A percentile compares a stretch with the other conserved stretches of the same genome.
Conservation (phyloP, 352 stramenopile genomes). For the Globisporangium yorkense region DNA sequence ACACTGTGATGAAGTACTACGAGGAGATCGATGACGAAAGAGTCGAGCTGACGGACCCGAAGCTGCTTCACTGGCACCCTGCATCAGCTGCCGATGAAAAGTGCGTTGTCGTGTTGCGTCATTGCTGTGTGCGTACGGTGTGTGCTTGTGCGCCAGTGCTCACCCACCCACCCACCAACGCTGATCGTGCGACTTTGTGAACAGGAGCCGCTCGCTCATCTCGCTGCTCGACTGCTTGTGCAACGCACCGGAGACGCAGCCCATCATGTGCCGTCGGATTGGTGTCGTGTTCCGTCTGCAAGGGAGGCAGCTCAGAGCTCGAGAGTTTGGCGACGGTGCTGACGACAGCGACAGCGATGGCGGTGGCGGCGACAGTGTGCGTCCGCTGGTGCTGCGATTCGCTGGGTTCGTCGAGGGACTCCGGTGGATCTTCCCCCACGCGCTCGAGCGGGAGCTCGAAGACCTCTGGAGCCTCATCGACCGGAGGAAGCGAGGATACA, state of each 20-base stretch:
- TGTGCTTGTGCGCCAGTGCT: too few relatives aligned
- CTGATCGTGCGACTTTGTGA: neutral
- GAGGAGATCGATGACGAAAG: conserved; percentile 20
- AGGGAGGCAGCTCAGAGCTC: conserved; percentile 10
- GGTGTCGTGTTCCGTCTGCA: conserved; percentile 43
- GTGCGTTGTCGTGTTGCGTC: conserved; percentile 6
- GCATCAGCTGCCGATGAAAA: conserved; percentile 31
- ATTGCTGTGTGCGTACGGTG: neutral
- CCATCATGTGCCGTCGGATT: conserved; percentile 45
- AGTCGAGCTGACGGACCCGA: conserved; percentile 19
- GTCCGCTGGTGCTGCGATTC: conserved; percentile 19
- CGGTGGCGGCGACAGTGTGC: neutral
- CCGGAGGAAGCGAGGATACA: conserved; percentile 6
- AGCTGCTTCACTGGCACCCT: conserved; percentile 56
- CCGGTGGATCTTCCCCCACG: conserved; percentile 49
- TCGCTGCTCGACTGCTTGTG: conserved; percentile 47
- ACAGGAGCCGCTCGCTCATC: conserved; percentile 31
- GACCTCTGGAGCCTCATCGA: conserved; percentile 41
- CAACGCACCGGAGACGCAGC: conserved; percentile 38
- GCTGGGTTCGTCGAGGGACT: conserved; percentile 34
- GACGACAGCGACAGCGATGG: neutral
- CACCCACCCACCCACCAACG: too few relatives aligned
- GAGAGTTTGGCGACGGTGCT: conserved; percentile 2
- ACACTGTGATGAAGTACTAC: conserved; percentile 14
- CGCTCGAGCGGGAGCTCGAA: conserved; percentile 42